Conservation (phyloP, 768 basidiomycete species). For the Galerina marginata region DNA sequence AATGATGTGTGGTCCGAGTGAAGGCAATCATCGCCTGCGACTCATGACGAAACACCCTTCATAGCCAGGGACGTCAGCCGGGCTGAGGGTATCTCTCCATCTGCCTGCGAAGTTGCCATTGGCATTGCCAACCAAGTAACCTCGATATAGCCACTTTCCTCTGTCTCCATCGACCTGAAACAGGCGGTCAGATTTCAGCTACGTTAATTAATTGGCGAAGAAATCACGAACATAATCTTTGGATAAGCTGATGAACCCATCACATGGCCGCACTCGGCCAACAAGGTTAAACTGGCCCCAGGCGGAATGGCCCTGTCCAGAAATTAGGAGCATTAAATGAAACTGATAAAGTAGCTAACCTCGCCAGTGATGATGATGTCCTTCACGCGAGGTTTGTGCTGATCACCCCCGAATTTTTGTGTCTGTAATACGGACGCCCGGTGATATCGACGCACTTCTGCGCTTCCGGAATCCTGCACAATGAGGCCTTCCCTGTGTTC, state of each 20-base stretch:
- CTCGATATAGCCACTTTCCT: constrained; percentile 86
- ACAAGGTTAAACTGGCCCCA: constrained; percentile 88
- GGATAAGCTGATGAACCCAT: constrained; percentile 80
- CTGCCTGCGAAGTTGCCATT: constrained; percentile 80
- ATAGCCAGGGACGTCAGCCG: constrained; percentile 67
- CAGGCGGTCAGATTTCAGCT: neutral
- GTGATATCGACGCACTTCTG: constrained; percentile 35
- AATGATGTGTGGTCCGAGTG: neutral
- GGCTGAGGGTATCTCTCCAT: constrained; percentile 86
- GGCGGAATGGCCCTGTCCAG: constrained; percentile 79
- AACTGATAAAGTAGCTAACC: constrained; percentile 40
- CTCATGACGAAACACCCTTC: constrained; percentile 88
- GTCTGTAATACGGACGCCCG: constrained; percentile 24
- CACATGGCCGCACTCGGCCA: constrained; percentile 80
- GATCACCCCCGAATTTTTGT: constrained; percentile 19
- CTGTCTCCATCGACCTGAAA: constrained; percentile 71
- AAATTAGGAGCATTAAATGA: constrained; percentile 1
- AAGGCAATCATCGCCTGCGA: constrained; percentile 51
- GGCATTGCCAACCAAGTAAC: constrained; percentile 74
- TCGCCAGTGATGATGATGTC: constrained; percentile 81
- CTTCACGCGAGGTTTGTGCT: constrained; percentile 33
- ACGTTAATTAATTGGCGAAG: neutral
- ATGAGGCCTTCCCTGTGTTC: constrained; percentile 55
- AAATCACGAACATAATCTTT: constrained; percentile 77
- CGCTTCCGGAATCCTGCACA: constrained; percentile 49